Conservation (phyloP, 208 protist genomes). For the Trypanosoma rangeli region DNA sequence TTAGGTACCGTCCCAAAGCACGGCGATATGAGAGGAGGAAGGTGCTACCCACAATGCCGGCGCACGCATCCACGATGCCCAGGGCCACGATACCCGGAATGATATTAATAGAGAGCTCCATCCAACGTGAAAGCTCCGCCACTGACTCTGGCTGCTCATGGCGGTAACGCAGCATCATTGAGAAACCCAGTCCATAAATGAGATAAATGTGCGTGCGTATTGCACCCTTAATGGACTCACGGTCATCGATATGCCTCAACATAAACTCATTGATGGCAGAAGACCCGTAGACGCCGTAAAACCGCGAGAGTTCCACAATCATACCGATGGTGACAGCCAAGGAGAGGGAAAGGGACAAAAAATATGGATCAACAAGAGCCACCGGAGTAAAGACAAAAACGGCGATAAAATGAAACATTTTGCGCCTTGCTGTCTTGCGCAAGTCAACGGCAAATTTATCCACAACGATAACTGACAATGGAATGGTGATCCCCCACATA, state of each 20-base stretch:
- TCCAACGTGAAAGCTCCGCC: conserved; percentile 31
- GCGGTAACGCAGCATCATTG: conserved; percentile 76
- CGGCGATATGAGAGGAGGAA: conserved; percentile 62
- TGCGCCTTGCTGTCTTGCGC: conserved; percentile 64
- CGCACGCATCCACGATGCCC: conserved; percentile 82
- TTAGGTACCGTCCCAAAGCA: conserved; percentile 71
- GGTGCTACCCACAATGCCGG: conserved; percentile 81
- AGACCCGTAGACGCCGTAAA: conserved; percentile 71
- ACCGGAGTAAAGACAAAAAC: conserved; percentile 76
- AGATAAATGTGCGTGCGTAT: conserved; percentile 90
- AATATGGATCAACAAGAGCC: conserved; percentile 77
- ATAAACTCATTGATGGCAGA: conserved; percentile 49
- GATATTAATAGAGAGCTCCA: conserved; percentile 76
- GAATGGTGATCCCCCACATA: conserved; percentile 53
- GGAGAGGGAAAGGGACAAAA: conserved; percentile 80
- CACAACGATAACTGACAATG: conserved; percentile 48
- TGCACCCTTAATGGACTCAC: conserved; percentile 62
- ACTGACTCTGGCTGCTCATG: conserved; percentile 28
- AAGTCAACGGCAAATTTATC: conserved; percentile 45
- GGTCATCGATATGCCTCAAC: conserved; percentile 68
- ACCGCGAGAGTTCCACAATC: conserved; percentile 63
- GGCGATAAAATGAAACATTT: conserved; percentile 90
- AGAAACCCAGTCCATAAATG: conserved; percentile 70
- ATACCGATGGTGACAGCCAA: conserved; percentile 52
- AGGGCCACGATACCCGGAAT: conserved; percentile 84